Evolutionary conservation across 176 grass and related monocot species (phyloP).

Genomic region (Elymus sibiricus): DNA sequence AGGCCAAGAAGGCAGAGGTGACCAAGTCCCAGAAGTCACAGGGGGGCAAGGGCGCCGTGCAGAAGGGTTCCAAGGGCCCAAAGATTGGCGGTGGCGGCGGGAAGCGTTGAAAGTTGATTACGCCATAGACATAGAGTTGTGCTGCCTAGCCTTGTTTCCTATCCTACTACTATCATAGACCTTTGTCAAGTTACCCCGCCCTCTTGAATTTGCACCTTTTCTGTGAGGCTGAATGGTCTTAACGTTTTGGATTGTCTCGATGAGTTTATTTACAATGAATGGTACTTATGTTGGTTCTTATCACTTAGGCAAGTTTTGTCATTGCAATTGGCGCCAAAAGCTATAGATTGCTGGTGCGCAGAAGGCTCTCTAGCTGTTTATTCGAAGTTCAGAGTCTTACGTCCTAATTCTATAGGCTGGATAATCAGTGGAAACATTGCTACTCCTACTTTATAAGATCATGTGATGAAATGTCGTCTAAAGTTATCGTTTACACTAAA

Average conservation of each 20-base stretch:
- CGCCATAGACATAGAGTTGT: slow-evolving; percentile 15
- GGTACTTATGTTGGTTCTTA: not conserved
- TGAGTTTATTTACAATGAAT: slow-evolving; percentile 24
- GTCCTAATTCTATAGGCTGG: not conserved
- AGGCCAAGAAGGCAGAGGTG: slow-evolving; percentile 58
- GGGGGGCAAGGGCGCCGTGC: slow-evolving; percentile 36
- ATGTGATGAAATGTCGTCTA: too few relatives aligned
- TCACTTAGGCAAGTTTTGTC: not conserved
- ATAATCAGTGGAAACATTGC: too few relatives aligned
- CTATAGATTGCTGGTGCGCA: not conserved
- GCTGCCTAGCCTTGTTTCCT: slow-evolving; percentile 13
- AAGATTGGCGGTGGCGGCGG: slow-evolving; percentile 56
- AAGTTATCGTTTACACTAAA: too few relatives aligned
- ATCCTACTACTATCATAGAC: slow-evolving; percentile 11
- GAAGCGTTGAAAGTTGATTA: slow-evolving; percentile 38
- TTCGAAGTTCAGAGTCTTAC: too few relatives aligned
- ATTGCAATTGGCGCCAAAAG: not conserved
- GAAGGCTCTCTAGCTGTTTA: not conserved
- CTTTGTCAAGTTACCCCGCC: slow-evolving; percentile 19
- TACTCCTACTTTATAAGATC: too few relatives aligned
- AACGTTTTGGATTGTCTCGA: slow-evolving; percentile 9
- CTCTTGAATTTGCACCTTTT: slow-evolving; percentile 11
- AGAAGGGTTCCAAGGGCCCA: slow-evolving; percentile 41
- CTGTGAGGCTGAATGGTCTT: slow-evolving; percentile 13
- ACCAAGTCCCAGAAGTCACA: slow-evolving; percentile 56